Evolutionary conservation across 441 rosid genomes (phyloP).

Genomic region (Adansonia grandidieri): DNA sequence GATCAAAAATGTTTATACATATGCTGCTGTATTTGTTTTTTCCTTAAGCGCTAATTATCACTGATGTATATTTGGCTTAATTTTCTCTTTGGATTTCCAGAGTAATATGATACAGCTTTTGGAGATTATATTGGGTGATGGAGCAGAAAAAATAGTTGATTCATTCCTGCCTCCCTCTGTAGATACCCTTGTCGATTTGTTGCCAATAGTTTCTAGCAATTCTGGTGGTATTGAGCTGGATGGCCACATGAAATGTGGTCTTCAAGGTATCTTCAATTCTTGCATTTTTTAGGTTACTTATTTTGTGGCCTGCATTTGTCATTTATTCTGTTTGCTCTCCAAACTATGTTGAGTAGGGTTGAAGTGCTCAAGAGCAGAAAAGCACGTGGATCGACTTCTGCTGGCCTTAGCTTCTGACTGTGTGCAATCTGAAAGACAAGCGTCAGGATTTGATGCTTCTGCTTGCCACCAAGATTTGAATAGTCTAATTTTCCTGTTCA

Average conservation of each 20-base stretch:
- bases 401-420: slow-evolving; percentile 78
- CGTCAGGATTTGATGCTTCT: slow-evolving; percentile 47
- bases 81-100: slow-evolving; percentile 48
- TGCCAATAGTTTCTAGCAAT: slow-evolving; percentile 52
- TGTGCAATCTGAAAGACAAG: slow-evolving; percentile 60
- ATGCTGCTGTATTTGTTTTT: slow-evolving; percentile 20
- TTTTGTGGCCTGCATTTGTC: not conserved
- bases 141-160: slow-evolving; percentile 56
- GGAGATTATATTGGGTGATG: slow-evolving; percentile 80
- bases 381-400: slow-evolving; percentile 68
- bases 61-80: slow-evolving; percentile 28
- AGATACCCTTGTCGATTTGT: slow-evolving; percentile 58
- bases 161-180: slow-evolving; percentile 49
- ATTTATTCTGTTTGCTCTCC: not conserved
- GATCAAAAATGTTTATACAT: not conserved
- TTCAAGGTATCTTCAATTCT: slow-evolving; percentile 59
- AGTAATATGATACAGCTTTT: slow-evolving; percentile 57
- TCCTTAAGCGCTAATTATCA: slow-evolving; percentile 16
- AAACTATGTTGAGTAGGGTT: slow-evolving; percentile 46
- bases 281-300: not conserved
- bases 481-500: slow-evolving; percentile 63
- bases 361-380: slow-evolving; percentile 78
- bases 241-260: slow-evolving; percentile 57
- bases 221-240: slow-evolving; percentile 48
- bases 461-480: slow-evolving; percentile 53